Conservation (phyloP, 352 stramenopile genomes). For the Globisporangium spinosum region DNA sequence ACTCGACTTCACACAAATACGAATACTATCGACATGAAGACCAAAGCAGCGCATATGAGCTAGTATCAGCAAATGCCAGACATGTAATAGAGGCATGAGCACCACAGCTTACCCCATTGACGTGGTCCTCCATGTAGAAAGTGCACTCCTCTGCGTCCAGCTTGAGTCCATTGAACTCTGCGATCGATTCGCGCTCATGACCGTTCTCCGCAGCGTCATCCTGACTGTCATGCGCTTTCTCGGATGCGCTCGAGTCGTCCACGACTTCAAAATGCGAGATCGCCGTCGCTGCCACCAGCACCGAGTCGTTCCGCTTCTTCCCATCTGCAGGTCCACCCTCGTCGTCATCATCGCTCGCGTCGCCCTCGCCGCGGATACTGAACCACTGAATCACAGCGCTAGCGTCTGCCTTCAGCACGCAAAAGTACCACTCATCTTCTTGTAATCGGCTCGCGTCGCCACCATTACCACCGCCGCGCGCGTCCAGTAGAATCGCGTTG, state of each 20-base stretch:
- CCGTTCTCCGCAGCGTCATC: conserved; percentile 9
- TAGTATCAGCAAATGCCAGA: not conserved
- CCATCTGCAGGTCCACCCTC: not conserved
- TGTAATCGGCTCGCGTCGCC: conserved; percentile 21
- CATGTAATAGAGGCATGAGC: not conserved
- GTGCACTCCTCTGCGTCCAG: conserved; percentile 33
- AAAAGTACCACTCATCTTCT: conserved; percentile 54
- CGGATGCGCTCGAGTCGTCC: conserved; percentile 25
- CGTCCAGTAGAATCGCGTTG: conserved; percentile 11
- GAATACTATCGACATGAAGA: conserved; percentile 10
- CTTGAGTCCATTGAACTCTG: conserved; percentile 22
- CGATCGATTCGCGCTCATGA: conserved; percentile 4
- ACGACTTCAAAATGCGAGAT: conserved; percentile 45
- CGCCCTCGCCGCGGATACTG: conserved; percentile 28
- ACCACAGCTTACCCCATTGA: conserved; percentile 15
- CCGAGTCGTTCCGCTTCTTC: conserved; percentile 15
- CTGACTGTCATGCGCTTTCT: conserved; percentile 8
- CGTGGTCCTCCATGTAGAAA: conserved; percentile 48
- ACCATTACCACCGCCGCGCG: conserved; percentile 8
- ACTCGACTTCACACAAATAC: conserved; percentile 23
- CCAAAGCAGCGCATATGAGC: not conserved
- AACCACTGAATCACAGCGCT: conserved; percentile 36
- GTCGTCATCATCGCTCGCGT: conserved; percentile 27
- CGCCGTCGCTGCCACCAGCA: conserved; percentile 29
- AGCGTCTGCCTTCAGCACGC: conserved; percentile 20